These are phyloP conservation scores for Hondaea fermentalgiana DNA, from an alignment of 108 stramenopile genomes.

Conservation along the genomic window DNA sequence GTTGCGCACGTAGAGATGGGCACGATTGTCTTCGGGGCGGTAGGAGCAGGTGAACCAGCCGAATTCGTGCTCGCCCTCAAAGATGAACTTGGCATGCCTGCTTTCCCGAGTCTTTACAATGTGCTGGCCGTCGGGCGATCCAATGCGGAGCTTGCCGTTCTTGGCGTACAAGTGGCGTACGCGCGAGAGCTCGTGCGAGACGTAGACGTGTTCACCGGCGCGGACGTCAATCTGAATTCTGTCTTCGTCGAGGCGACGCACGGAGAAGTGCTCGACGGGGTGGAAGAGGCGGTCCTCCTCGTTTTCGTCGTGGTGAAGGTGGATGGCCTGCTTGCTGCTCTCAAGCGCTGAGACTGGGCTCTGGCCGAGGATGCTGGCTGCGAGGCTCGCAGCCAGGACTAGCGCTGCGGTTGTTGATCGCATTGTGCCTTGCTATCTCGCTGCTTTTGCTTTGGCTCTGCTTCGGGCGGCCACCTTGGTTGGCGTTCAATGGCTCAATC, in stretches of 20 bases:
- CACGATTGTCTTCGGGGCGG: background rate
- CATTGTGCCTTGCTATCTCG: no score
- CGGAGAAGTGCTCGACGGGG: background rate
- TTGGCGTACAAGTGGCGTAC: background rate
- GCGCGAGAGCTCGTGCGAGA: background rate
- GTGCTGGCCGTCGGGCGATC: background rate
- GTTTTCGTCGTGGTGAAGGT: no score
- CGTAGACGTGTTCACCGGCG: background rate
- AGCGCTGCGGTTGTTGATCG: no score
- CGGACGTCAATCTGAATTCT: background rate
- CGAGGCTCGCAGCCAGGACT: no score
- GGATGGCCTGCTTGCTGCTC: no score
- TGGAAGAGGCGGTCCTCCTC: background rate
- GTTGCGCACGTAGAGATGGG: background rate
- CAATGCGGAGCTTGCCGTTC: background rate
- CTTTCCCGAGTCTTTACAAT: background rate
- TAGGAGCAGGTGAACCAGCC: background rate
- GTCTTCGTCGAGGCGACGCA: background rate
- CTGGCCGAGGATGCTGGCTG: no score
- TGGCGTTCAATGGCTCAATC: no score
- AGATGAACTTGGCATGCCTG: background rate
- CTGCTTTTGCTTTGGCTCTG: background rate
- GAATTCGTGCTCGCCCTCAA: background rate
- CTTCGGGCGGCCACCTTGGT: background rate
- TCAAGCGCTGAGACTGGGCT: no score